Conservation (phyloP, 2,329 filamentous ascomycete genomes). For the Scolecobasidium constrictum region DNA sequence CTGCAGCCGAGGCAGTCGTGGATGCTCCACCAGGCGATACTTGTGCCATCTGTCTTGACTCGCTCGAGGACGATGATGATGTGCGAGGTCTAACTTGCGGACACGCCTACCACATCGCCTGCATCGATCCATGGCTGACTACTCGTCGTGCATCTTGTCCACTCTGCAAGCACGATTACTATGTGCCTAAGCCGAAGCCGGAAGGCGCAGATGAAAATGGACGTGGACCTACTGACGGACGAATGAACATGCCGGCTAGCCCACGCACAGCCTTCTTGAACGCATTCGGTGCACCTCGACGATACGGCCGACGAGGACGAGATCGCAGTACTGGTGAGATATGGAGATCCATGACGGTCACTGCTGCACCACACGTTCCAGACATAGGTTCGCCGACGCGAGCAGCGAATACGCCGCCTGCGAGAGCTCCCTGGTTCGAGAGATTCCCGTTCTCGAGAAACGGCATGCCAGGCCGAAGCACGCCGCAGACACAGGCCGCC, state of each 20-base stretch:
- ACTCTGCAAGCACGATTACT: conserved; percentile 96
- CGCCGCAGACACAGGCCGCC: not conserved
- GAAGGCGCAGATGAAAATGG: conserved; percentile 29
- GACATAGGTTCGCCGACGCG: not conserved
- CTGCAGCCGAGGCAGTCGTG: conserved; percentile 69
- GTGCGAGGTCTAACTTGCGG: conserved; percentile 88
- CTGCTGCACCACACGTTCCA: not conserved
- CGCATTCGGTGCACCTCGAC: no score
- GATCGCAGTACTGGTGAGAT: not conserved
- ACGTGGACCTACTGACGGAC: not conserved
- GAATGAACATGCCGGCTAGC: conserved; percentile 8
- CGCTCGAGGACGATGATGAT: conserved; percentile 88
- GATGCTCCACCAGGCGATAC: conserved; percentile 76
- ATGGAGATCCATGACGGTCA: not conserved
- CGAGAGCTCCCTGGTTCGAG: not conserved
- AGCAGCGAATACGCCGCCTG: not conserved
- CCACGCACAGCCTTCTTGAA: not conserved
- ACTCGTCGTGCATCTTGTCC: conserved; percentile 90
- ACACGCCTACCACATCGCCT: conserved; percentile 95
- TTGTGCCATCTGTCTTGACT: conserved; percentile 94
- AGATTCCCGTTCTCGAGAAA: not conserved
- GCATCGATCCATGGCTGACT: conserved; percentile 93
- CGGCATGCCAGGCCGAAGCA: not conserved
- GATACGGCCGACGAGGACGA: no score
- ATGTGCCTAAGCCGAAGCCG: conserved; percentile 78